Conservation (phyloP, 108 stramenopile genomes). For the Fragilaria radians region DNA sequence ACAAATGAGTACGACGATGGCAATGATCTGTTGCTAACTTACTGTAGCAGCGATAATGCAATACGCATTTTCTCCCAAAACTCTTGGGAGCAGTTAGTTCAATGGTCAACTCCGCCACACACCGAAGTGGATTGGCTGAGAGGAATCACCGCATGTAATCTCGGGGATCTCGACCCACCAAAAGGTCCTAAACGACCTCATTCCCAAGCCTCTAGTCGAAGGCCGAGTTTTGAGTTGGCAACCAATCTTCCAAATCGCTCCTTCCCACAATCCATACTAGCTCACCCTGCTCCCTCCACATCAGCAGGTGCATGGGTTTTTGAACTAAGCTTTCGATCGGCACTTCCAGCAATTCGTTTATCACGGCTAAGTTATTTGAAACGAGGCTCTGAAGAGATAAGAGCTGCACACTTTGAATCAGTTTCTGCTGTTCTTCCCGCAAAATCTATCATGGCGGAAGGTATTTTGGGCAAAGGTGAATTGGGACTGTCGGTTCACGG, state of each 20-base stretch:
- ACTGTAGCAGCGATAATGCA: slow-evolving; percentile 43
- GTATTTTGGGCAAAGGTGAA: slow-evolving; percentile 31
- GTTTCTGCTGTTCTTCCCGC: slow-evolving; percentile 77
- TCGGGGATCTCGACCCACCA: slow-evolving; percentile 75
- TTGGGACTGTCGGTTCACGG: slow-evolving; percentile 52
- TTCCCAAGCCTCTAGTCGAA: slow-evolving; percentile 6
- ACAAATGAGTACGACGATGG: slow-evolving; percentile 38
- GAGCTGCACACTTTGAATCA: slow-evolving; percentile 81
- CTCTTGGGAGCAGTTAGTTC: slow-evolving; percentile 65
- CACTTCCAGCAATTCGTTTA: slow-evolving; percentile 77
- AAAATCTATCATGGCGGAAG: slow-evolving; percentile 39
- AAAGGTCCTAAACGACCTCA: slow-evolving; percentile 11
- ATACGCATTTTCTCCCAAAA: slow-evolving; percentile 73
- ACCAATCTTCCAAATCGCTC: slow-evolving; percentile 5
- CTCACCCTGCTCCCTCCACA: slow-evolving; percentile 29
- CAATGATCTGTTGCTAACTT: slow-evolving; percentile 77
- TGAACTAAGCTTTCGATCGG: slow-evolving; percentile 67
- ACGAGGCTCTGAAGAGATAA: slow-evolving; percentile 56
- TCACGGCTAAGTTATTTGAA: slow-evolving; percentile 73
- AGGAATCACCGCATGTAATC: slow-evolving; percentile 62
- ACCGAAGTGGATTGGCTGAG: slow-evolving; percentile 75
- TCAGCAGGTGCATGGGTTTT: slow-evolving; percentile 85
- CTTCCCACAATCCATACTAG: slow-evolving; percentile 28
- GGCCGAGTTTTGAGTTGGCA: no score
- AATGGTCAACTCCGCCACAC: slow-evolving; percentile 65